These are phyloP conservation scores for Neocucurbitaria cava DNA, from an alignment of 2,329 filamentous ascomycete genomes.

Conservation along the genomic window DNA sequence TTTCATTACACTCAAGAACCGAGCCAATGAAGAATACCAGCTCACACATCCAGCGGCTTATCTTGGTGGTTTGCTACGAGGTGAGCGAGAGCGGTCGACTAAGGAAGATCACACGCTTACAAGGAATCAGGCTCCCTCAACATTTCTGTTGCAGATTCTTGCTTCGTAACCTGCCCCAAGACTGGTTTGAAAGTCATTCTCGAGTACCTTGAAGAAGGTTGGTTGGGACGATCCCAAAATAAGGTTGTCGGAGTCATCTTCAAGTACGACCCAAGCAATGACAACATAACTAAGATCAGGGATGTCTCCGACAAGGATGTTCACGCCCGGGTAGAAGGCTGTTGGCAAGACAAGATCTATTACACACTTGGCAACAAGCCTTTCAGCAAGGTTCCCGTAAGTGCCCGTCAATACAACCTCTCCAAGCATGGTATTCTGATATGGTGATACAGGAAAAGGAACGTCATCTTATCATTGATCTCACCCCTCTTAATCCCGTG, in stretches of 20 bases:
- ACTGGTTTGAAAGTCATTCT: constrained; percentile 91
- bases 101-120: constrained; percentile 11
- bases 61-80: constrained; percentile 84
- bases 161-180: constrained; percentile 87
- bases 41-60: constrained; percentile 94
- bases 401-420: constrained; percentile 37
- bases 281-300: constrained; percentile 78
- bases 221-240: constrained; percentile 90
- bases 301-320: constrained; percentile 88
- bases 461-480: constrained; percentile 78
- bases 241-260: constrained; percentile 91
- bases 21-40: constrained; percentile 89
- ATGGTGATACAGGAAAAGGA: constrained; percentile 54
- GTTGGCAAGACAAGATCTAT: constrained; percentile 78
- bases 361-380: constrained; percentile 61
- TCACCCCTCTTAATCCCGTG: constrained; percentile 80
- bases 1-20: constrained; percentile 83
- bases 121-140: constrained; percentile 69
- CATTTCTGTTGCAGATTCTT: constrained; percentile 88
- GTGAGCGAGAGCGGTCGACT: constrained; percentile 25
- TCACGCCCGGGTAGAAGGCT: constrained; percentile 80
- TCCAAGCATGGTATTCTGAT: constrained; percentile 10
- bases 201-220: constrained; percentile 92
- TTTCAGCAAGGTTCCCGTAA: constrained; percentile 62
- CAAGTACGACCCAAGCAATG: constrained; percentile 85